Conservation (phyloP, 1,284 basidiomycete species). For the Fistulinella cinereoalba region DNA sequence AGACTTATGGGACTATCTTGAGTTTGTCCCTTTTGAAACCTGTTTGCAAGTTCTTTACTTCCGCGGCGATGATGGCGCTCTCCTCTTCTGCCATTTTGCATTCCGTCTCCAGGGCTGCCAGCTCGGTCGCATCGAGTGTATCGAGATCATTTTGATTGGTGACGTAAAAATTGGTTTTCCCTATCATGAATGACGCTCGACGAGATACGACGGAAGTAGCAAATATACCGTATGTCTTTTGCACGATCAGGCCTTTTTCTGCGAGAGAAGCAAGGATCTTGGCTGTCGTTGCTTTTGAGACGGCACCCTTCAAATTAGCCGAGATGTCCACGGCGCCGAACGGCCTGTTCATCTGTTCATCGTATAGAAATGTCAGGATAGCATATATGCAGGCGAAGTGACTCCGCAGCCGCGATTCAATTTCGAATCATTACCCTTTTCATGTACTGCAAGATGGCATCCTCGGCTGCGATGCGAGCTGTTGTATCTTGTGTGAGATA, state of each 20-base stretch:
- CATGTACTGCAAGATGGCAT: constrained; percentile 69
- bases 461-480: constrained; percentile 53
- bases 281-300: constrained; percentile 77
- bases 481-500: not conserved
- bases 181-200: constrained; percentile 35
- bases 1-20: not conserved
- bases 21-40: constrained; percentile 14
- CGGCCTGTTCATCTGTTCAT: constrained; percentile 65
- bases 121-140: constrained; percentile 54
- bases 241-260: constrained; percentile 70
- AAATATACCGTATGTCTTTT: constrained; percentile 71
- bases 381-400: constrained; percentile 8
- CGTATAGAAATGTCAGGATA: not conserved
- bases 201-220: not conserved
- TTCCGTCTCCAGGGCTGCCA: constrained; percentile 56
- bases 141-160: constrained; percentile 67
- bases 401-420: too few species aligned
- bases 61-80: constrained; percentile 51
- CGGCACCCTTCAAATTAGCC: constrained; percentile 82
- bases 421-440: constrained; percentile 50
- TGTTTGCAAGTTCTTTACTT: constrained; percentile 37
- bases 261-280: constrained; percentile 78
- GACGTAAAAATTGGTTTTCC: constrained; percentile 84
- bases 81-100: constrained; percentile 56
- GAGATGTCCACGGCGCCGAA: constrained; percentile 83